phyloP scores from a whole-genome alignment of 495 filamentous ascomycete species.

The Penicillium chermesinum region DNA sequence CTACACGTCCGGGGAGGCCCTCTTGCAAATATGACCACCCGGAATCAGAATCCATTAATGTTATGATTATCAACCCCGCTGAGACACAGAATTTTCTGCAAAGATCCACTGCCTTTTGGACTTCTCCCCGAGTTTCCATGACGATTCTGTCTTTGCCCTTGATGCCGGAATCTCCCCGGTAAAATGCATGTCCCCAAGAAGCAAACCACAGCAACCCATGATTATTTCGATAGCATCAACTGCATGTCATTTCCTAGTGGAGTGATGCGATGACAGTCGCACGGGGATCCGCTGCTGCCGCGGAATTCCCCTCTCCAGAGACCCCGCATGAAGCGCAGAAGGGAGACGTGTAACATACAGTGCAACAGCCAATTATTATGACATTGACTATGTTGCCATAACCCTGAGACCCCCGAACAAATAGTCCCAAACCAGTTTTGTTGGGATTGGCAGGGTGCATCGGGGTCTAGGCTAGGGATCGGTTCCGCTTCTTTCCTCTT shows the following conservation, averaged over 20 bases:
- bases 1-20: neutral
- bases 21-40: neutral
- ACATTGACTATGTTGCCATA: too few relatives aligned
- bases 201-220: too few relatives aligned
- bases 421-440: neutral
- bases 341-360: neutral
- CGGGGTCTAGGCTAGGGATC: neutral
- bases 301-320: neutral
- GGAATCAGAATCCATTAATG: neutral
- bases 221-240: neutral
- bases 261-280: neutral
- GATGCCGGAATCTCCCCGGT: too few relatives aligned
- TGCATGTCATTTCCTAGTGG: neutral
- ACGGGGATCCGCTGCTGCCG: neutral
- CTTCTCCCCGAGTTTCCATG: too few relatives aligned
- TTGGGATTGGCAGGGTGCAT: neutral
- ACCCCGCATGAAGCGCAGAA: neutral
- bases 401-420: neutral
- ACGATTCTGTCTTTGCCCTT: too few relatives aligned
- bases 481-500: conserved; percentile 17
- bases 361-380: neutral
- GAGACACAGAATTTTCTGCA: neutral
- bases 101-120: neutral
- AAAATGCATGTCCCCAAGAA: too few relatives aligned
- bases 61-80: neutral